Evolutionary conservation across 2,329 filamentous ascomycete genomes (phyloP).

Genomic region (Beauveria australis): DNA sequence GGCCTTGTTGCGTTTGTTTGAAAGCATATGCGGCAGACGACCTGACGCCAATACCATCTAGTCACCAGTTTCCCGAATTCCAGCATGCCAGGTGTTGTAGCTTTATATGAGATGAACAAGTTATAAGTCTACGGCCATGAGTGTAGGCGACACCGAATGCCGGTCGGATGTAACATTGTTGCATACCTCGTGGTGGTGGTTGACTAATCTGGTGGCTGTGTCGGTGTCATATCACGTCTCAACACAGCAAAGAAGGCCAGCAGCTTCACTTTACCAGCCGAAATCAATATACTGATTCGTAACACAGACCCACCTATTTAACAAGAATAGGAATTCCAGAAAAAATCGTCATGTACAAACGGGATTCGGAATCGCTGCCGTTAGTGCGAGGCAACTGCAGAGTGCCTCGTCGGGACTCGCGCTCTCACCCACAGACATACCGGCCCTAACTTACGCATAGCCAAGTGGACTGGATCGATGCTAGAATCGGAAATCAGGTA

Average conservation of each 20-base stretch:
- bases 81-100: background rate
- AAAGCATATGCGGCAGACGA: no score
- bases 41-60: no score
- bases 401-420: slow-evolving; percentile 1
- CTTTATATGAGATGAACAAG: background rate
- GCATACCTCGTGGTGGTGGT: background rate
- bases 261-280: background rate
- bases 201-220: slow-evolving; percentile 7
- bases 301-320: background rate
- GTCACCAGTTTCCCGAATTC: background rate
- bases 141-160: background rate
- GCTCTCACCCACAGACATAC: no score
- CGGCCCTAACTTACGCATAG: background rate
- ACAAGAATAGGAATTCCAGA: background rate
- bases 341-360: background rate
- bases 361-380: slow-evolving; percentile 8
- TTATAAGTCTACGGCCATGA: background rate
- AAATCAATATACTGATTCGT: background rate
- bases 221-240: background rate
- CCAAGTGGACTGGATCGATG: background rate
- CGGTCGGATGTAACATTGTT: background rate
- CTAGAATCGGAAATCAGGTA: background rate
- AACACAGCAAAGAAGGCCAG: no score
- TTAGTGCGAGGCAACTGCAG: slow-evolving; percentile 1
- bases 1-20: no score